Conservation (phyloP, 78 protist species). For the slime mould (Dictyostelium discoideum) region DNA sequence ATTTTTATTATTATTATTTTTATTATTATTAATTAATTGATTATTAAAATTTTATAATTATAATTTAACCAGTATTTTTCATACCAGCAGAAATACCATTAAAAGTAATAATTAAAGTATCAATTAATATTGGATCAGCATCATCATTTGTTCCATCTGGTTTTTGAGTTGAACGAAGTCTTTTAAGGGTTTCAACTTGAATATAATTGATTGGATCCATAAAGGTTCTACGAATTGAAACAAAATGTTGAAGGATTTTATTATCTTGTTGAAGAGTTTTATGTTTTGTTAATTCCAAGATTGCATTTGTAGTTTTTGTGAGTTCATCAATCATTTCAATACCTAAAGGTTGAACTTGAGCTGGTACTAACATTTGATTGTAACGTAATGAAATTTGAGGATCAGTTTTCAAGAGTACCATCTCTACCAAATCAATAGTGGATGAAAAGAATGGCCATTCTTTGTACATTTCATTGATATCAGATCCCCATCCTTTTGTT, state of each 20-base stretch:
- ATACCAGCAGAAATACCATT: slow-evolving; percentile 75
- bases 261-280: slow-evolving; percentile 64
- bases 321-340: slow-evolving; percentile 5
- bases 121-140: slow-evolving; percentile 31
- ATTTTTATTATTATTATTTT: too few relatives aligned
- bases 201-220: slow-evolving; percentile 68
- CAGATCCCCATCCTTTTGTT: neutral
- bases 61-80: slow-evolving; percentile 72
- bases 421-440: slow-evolving; percentile 79
- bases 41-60: too few relatives aligned
- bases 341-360: slow-evolving; percentile 28
- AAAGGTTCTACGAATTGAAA: slow-evolving; percentile 33
- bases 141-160: slow-evolving; percentile 11
- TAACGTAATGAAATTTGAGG: slow-evolving; percentile 33
- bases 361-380: slow-evolving; percentile 48
- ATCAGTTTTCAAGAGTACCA: slow-evolving; percentile 74
- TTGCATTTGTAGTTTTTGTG: neutral
- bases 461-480: slow-evolving; percentile 73
- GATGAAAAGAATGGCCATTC: slow-evolving; percentile 88
- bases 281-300: slow-evolving; percentile 29
- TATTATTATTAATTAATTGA: too few relatives aligned
- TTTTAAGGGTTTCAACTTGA: slow-evolving; percentile 44
- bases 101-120: slow-evolving; percentile 54
- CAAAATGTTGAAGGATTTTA: slow-evolving; percentile 56
- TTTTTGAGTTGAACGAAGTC: slow-evolving; percentile 31